phyloP scores from a whole-genome alignment of 1,139 yeast genomes.

The Pneumocystis murina region DNA sequence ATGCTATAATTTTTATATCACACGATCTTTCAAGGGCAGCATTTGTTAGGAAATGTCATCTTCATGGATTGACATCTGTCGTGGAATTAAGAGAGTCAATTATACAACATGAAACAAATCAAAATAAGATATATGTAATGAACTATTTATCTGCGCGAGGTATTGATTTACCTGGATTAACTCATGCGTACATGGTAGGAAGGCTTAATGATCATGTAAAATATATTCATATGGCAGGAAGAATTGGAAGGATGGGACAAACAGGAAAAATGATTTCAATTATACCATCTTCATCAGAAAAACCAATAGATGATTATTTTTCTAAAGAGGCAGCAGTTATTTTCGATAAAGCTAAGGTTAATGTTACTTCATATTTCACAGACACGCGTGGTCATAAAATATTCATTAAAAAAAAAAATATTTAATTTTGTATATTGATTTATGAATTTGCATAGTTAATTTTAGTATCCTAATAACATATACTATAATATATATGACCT shows the following conservation, averaged over 20 bases:
- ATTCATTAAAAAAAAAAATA: not conserved
- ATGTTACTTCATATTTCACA: not conserved
- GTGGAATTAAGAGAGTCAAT: not conserved
- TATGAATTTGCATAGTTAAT: not conserved
- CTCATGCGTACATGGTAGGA: not conserved
- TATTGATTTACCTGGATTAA: not conserved
- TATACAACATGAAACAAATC: not conserved
- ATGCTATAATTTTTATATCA: not conserved
- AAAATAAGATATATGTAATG: not conserved
- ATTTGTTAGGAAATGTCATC: not conserved
- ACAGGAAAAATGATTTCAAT: conserved; percentile 1
- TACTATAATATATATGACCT: not conserved
- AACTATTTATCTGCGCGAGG: not conserved
- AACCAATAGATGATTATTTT: not conserved
- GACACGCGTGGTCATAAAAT: not conserved
- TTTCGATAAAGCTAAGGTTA: not conserved
- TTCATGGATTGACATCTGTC: not conserved
- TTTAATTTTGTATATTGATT: not conserved
- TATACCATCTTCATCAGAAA: not conserved
- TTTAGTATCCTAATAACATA: not conserved
- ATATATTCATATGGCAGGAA: conserved; percentile 1
- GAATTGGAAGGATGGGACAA: conserved; percentile 2
- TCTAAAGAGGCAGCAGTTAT: not conserved
- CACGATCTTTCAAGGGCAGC: not conserved
- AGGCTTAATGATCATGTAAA: not conserved